Evolutionary conservation across 352 stramenopile species (phyloP).

Genomic region (Pilasporangium apinafurcum): DNA sequence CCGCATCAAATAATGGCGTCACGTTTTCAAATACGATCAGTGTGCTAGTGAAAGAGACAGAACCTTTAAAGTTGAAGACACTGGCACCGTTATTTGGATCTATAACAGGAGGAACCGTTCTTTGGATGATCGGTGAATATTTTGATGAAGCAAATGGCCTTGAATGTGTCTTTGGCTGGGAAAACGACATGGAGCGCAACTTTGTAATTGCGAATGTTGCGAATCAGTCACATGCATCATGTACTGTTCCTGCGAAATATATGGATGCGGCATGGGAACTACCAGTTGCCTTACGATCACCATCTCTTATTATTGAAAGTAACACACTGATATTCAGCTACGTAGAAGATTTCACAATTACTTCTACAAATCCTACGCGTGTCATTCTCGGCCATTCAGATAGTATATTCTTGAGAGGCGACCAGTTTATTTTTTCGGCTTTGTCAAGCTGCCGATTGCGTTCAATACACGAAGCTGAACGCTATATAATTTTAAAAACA

Average conservation of each 20-base stretch:
- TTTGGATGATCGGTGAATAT: slow-evolving; percentile 13
- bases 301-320: slow-evolving; percentile 10
- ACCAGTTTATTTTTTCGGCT: slow-evolving; percentile 14
- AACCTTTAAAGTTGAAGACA: slow-evolving; percentile 5
- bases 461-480: not conserved
- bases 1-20: slow-evolving; percentile 25
- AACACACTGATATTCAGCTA: slow-evolving; percentile 37
- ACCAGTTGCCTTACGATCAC: slow-evolving; percentile 18
- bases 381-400: slow-evolving; percentile 6
- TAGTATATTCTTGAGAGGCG: slow-evolving; percentile 13
- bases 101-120: slow-evolving; percentile 3
- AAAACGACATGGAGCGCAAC: slow-evolving; percentile 4
- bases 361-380: slow-evolving; percentile 12
- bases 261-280: slow-evolving; percentile 12
- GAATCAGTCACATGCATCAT: slow-evolving; percentile 18
- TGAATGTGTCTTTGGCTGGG: slow-evolving; percentile 35
- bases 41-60: not conserved
- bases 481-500: not conserved
- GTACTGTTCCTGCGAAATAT: slow-evolving; percentile 16
- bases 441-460: slow-evolving; percentile 12
- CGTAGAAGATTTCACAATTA: slow-evolving; percentile 9
- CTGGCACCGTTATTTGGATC: slow-evolving; percentile 21
- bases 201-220: slow-evolving; percentile 5
- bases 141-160: slow-evolving; percentile 7
- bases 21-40: slow-evolving; percentile 14